A percentile compares a stretch with the other conserved stretches of the same genome.
Evolutionary conservation across 805 yeast genomes (phyloP).

Genomic region (Saccharomycopsis fermentans): DNA sequence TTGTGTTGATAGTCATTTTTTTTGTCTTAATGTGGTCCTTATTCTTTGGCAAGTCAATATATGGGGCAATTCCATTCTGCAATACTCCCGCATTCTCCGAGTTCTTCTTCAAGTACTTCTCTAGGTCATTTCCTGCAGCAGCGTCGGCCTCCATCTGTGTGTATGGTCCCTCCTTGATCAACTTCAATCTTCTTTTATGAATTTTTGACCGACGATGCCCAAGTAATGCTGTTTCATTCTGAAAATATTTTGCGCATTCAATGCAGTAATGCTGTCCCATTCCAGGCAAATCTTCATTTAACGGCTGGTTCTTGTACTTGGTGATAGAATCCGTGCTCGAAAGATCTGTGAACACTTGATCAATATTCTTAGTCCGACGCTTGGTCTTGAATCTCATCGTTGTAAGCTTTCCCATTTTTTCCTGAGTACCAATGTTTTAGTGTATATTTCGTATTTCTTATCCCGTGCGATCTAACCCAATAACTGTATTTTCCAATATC

Average conservation of each 20-base stretch:
- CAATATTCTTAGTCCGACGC: conserved; percentile 77
- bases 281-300: conserved; percentile 88
- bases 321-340: conserved; percentile 52
- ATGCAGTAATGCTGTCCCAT: conserved; percentile 90
- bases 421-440: neutral
- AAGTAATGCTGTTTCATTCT: conserved; percentile 60
- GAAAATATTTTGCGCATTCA: conserved; percentile 89
- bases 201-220: conserved; percentile 66
- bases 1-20: neutral
- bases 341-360: conserved; percentile 70
- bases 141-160: conserved; percentile 85
- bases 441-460: neutral
- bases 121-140: conserved; percentile 71
- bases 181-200: conserved; percentile 81
- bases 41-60: conserved; percentile 4
- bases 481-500: no score
- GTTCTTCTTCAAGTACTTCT: conserved; percentile 18
- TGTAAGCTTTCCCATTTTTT: conserved; percentile 73
- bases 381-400: conserved; percentile 83
- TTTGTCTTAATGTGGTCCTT: conserved; percentile 6
- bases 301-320: conserved; percentile 64
- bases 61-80: conserved; percentile 1
- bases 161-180: conserved; percentile 68
- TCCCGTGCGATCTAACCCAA: no score
- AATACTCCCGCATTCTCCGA: neutral